Percentiles rank a stretch among this genome's conserved stretches.
These are phyloP conservation scores for Xylaria castorea DNA, from an alignment of 495 filamentous ascomycete genomes.

Conservation along the genomic window DNA sequence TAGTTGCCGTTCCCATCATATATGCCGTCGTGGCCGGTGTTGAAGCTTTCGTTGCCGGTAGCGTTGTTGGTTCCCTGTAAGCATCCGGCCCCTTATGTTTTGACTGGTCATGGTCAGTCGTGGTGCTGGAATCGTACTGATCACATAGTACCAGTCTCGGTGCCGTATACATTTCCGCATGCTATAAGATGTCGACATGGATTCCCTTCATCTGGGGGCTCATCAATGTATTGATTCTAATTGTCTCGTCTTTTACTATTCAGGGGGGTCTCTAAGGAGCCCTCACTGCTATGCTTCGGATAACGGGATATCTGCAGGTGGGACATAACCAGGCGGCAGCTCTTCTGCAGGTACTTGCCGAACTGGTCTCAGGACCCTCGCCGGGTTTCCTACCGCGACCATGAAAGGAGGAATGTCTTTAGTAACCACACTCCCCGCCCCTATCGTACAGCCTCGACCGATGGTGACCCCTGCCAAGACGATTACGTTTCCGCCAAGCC, in stretches of 20 bases:
- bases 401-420: constrained; percentile 74
- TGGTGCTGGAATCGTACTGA: constrained; percentile 26
- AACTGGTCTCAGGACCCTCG: constrained; percentile 57
- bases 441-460: constrained; percentile 71
- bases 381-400: constrained; percentile 72
- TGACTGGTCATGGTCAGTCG: neutral
- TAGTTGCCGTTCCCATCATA: constrained; percentile 77
- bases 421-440: constrained; percentile 89
- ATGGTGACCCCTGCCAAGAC: constrained; percentile 82
- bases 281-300: constrained; percentile 8
- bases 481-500: constrained; percentile 81
- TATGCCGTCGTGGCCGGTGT: constrained; percentile 77
- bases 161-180: constrained; percentile 84
- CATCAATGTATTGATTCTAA: constrained; percentile 86
- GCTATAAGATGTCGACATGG: constrained; percentile 96
- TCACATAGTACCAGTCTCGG: constrained; percentile 68
- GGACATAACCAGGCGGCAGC: constrained; percentile 24
- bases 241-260: constrained; percentile 92
- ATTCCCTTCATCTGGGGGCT: constrained; percentile 94
- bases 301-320: constrained; percentile 25
- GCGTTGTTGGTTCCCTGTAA: constrained; percentile 85
- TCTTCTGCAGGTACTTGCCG: constrained; percentile 22
- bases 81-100: neutral
- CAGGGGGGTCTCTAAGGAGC: constrained; percentile 82
- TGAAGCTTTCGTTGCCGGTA: constrained; percentile 86